Evolutionary conservation across 345 rosid species (phyloP).

Genomic region (Fremontodendron californicum): DNA sequence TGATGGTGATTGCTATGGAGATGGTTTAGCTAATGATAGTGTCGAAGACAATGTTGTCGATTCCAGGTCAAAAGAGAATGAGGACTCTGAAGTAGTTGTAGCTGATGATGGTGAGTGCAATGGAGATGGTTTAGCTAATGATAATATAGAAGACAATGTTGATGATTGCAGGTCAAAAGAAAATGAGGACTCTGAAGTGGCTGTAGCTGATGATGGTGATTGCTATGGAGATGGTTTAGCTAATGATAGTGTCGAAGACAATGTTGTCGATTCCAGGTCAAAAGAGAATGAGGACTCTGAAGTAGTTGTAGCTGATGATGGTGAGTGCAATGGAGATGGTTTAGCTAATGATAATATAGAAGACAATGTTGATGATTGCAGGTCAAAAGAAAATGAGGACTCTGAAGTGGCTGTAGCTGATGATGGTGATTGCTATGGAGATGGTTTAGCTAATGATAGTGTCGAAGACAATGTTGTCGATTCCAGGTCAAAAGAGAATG

Average conservation of each 20-base stretch:
- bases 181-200: background rate
- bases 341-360: background rate
- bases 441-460: no score
- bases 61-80: background rate
- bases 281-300: background rate
- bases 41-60: background rate
- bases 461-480: background rate
- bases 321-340: background rate
- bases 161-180: background rate
- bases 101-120: background rate
- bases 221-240: no score
- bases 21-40: no score
- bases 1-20: no score
- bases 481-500: no score
- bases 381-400: background rate
- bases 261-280: background rate
- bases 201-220: background rate
- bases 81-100: background rate
- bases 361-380: background rate
- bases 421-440: background rate
- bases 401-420: background rate
- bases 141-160: background rate
- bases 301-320: background rate
- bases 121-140: background rate
- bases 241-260: no score